A percentile compares a stretch with the other conserved stretches of the same genome.
phyloP scores from a whole-genome alignment of 768 basidiomycete species.

The Fistulinella prunicolor region DNA sequence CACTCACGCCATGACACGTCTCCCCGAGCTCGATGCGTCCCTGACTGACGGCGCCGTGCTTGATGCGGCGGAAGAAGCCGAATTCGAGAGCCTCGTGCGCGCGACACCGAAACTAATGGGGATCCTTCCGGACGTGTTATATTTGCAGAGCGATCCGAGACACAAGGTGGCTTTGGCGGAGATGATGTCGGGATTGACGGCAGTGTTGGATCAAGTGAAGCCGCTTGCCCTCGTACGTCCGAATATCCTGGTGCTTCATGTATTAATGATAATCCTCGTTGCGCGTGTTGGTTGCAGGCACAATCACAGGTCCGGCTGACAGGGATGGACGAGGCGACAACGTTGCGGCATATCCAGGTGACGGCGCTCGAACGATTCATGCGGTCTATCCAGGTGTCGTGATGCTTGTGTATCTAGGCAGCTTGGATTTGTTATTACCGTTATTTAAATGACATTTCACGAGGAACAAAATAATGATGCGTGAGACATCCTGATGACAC shows the following conservation, averaged over 20 bases:
- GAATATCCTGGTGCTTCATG: background rate
- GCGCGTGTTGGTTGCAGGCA: conserved; percentile 15
- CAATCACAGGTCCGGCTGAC: conserved; percentile 45
- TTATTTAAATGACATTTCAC: conserved; percentile 19
- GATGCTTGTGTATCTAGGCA: conserved; percentile 14
- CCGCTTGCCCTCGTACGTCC: conserved; percentile 59
- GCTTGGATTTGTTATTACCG: conserved; percentile 13
- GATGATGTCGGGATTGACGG: conserved; percentile 66
- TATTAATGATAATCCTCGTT: conserved; percentile 4
- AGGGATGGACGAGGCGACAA: conserved; percentile 55
- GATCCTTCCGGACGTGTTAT: conserved; percentile 65
- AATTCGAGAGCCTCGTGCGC: conserved; percentile 60
- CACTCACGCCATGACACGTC: conserved; percentile 55
- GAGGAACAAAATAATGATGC: no score
- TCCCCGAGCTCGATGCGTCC: conserved; percentile 53
- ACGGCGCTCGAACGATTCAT: conserved; percentile 63
- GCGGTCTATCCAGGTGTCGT: conserved; percentile 46
- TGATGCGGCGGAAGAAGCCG: conserved; percentile 45
- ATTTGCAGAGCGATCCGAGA: conserved; percentile 53
- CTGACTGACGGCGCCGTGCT: conserved; percentile 41
- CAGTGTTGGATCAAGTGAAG: conserved; percentile 54
- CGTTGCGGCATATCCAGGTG: conserved; percentile 61
- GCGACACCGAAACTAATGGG: conserved; percentile 63
- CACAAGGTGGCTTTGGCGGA: conserved; percentile 69
- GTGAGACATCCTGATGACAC: no score